A percentile compares a stretch with the other conserved stretches of the same genome.
Evolutionary conservation across 2,329 filamentous ascomycete genomes (phyloP).

Genomic region (Sporothrix brasiliensis): DNA sequence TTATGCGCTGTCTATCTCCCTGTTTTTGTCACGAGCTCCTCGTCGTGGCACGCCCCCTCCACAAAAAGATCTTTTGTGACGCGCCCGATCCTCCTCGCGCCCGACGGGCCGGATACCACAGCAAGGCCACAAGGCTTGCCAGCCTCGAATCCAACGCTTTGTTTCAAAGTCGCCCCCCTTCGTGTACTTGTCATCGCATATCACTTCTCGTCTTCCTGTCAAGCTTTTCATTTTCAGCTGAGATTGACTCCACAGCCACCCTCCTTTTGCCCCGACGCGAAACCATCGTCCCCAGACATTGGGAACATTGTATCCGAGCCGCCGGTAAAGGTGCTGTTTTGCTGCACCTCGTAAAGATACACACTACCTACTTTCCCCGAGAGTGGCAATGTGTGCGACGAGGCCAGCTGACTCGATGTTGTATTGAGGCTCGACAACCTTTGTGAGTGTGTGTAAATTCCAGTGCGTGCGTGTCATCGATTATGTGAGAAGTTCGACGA

Average conservation of each 20-base stretch:
- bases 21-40: background rate
- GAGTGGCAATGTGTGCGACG: background rate
- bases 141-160: background rate
- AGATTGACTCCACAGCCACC: background rate
- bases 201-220: background rate
- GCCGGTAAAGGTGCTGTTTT: background rate
- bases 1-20: background rate
- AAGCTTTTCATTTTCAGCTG: background rate
- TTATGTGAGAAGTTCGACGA: background rate
- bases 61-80: background rate
- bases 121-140: background rate
- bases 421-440: background rate
- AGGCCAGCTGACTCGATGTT: background rate
- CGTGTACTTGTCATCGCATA: background rate
- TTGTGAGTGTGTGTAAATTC: background rate
- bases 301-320: background rate
- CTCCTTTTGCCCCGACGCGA: background rate
- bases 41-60: conserved; percentile 13
- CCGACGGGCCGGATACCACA: background rate
- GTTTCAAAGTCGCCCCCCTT: too few relatives aligned
- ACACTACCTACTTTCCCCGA: background rate
- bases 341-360: background rate
- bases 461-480: background rate
- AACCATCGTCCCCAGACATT: background rate
- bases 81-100: background rate